Evolutionary conservation across 805 yeast genomes (phyloP), one percentile per base, ranked within the genome.

Genomic region (Kurtzmaniella fragi): DNA sequence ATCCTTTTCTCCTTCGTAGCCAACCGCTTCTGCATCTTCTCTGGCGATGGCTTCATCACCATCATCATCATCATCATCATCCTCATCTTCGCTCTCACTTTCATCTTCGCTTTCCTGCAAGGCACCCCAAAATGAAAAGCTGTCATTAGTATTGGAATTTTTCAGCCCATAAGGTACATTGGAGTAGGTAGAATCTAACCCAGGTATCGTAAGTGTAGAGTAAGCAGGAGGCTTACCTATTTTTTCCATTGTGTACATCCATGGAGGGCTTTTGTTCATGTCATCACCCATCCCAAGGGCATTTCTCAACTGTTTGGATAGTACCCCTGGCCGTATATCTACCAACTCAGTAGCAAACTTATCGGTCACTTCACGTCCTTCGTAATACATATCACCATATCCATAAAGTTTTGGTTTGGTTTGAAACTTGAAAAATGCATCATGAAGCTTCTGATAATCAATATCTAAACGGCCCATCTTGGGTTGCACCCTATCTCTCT

Each of bases 191-290:
- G 48, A 45, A 42, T 68, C 73, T 13, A 69, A 40, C 1, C 73
- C 74, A 1, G 74, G 87, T 6, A 86, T 73, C 27, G 69, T 62
- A 56, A 87, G 62, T 29, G 75, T 70, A 2, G 81, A 80, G 59
- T 87, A 90, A 14, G 88, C 72, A 0, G 96, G 96, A 0, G 98
- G 96, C 20, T 84, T 78, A 0, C 97, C 97, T 11, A 75, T 50
- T 40, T 74, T 68, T 38, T 71, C 72, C 85, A 90, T 82, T 28
- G 74, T 73, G 2, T 70, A 57, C 16, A 82, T 70, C 97, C 97
- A 91, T 0, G 96, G 96, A 2, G 89, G 88, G 5, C 81, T 71
- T 1, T 67, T 63, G 8, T 47, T 47, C 6, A 39, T 39, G 16
- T 63, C 70, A 5, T 73, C 74, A 0, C 77, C 70, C 49, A 89